Base-by-base conservation (phyloP, 208 protist genomes). In the Acanthamoeba lenticulata region DNA sequence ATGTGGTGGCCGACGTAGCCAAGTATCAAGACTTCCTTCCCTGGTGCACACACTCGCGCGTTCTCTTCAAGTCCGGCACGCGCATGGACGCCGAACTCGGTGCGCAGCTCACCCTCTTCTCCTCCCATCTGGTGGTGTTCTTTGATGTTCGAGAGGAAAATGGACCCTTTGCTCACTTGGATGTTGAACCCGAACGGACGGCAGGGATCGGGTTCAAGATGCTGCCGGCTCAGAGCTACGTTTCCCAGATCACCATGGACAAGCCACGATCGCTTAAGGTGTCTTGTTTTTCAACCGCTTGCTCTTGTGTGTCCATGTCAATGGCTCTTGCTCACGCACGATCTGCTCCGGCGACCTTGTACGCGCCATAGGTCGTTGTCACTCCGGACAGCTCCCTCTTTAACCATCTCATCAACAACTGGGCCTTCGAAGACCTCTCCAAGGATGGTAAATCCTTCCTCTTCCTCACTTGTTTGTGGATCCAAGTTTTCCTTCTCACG, bases 191-290 rank as follows among this genome's bases (percentile, higher is more conserved):
- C 21, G 52, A 27, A 21, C 52, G 11, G 52, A 11, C 21, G 15
- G 36, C 65, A 74, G 77, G 77, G 24, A 86, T 86, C 17, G 77
- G 77, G 0, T 86, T 86, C 77, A 86, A 86, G 77, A 57, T 86
- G 38, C 38, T 86, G 65, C 65, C 65, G 5, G 32, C 27, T 38
- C 77, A 86, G 38, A 45, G 77, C 40, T 86, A 86, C 38, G 45
- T 55, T 21, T 86, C 77, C 15, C 38, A 55, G 21, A 86, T 86
- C 45, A 55, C 77, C 6, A 55, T 86, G 77, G n/a, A 86, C 15
- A 52, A 38, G 45, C 40, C 40, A 24, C 45, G 42, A 27, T 45
- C 77, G 13, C 19, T 86, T 38, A 86, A 86, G 77, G 77, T 52
- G 13, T 2, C 13, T 5, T 27, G 15, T 52, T 24, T 19, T 19